These are phyloP conservation scores for Cercophora sp. DNA, from an alignment of 495 filamentous ascomycete species.

Conservation along the genomic window DNA sequence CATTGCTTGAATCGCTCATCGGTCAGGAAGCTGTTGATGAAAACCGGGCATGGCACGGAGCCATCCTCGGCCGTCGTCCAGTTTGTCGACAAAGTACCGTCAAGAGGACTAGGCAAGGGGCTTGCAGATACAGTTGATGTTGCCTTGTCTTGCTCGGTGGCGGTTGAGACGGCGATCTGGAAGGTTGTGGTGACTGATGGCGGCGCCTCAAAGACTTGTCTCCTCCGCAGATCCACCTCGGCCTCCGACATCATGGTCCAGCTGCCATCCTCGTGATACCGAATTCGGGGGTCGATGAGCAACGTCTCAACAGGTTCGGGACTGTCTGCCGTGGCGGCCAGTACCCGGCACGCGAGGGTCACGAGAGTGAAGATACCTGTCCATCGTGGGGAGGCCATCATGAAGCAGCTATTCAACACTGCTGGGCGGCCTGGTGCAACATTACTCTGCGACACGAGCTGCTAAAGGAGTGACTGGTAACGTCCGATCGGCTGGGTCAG, in stretches of 20 bases:
- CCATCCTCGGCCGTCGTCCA: conserved; percentile 50
- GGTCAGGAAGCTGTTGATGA: conserved; percentile 63
- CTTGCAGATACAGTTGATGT: conserved; percentile 28
- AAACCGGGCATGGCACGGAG: conserved; percentile 53
- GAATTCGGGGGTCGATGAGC: conserved; percentile 35
- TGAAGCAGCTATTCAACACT: conserved; percentile 21
- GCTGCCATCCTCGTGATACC: conserved; percentile 26
- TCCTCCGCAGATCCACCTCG: conserved; percentile 22
- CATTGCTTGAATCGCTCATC: conserved; percentile 63
- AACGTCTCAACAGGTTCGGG: conserved; percentile 30
- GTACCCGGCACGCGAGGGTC: conserved; percentile 27
- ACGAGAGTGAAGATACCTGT: conserved; percentile 31
- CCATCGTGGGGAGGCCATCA: conserved; percentile 27
- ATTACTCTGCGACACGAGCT: conserved; percentile 20
- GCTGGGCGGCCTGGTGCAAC: conserved; percentile 18
- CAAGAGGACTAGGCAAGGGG: conserved; percentile 66
- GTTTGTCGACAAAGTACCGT: conserved; percentile 64
- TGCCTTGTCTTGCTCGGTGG: conserved; percentile 24
- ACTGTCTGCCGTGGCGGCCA: conserved; percentile 26
- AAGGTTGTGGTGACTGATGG: conserved; percentile 32
- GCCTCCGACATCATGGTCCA: conserved; percentile 40
- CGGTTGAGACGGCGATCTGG: conserved; percentile 32
- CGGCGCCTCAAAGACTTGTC: conserved; percentile 7
- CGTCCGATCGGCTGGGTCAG: conserved; percentile 24
- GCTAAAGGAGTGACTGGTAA: conserved; percentile 20